These are phyloP conservation scores for Ilyonectria robusta DNA, from an alignment of 2,329 filamentous ascomycete genomes.

Conservation along the genomic window DNA sequence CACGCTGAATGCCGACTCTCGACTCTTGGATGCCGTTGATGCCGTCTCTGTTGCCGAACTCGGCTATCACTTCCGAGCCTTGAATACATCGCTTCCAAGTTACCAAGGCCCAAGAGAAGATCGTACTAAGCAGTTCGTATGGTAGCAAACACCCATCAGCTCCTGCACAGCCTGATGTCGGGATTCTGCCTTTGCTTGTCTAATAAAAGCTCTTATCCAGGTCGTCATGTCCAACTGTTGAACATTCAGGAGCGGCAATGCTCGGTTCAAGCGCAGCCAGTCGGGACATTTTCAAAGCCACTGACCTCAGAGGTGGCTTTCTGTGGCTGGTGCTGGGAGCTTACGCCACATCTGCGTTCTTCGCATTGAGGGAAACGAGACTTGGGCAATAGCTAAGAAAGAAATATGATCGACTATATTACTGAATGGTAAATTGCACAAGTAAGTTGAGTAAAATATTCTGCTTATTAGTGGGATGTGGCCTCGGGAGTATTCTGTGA, in stretches of 20 bases:
- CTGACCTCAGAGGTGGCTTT: background rate
- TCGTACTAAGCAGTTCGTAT: constrained; percentile 19
- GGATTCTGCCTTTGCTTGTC: background rate
- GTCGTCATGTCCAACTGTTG: background rate
- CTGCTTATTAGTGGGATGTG: too few relatives aligned
- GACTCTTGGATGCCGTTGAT: background rate
- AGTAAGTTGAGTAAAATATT: too few relatives aligned
- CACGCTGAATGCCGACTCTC: constrained; percentile 35
- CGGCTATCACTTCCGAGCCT: constrained; percentile 18
- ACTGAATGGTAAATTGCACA: too few relatives aligned
- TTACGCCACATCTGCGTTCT: background rate
- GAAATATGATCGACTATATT: too few relatives aligned
- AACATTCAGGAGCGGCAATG: constrained; percentile 27
- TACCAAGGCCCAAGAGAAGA: background rate
- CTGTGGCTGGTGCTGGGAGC: background rate
- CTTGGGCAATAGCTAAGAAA: too few relatives aligned
- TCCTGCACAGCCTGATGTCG: too few relatives aligned
- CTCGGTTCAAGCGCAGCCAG: constrained; percentile 29
- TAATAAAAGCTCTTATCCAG: background rate
- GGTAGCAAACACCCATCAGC: background rate
- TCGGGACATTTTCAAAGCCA: background rate
- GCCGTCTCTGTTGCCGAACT: constrained; percentile 22
- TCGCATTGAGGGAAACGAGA: too few relatives aligned
- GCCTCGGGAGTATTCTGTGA: too few relatives aligned
- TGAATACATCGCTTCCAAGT: background rate